Percentiles rank a stretch among this genome's conserved stretches.
Evolutionary conservation across 225 moss, liverwort and hornwort genomes (phyloP).

Genomic region (Antitrichia curtipendula): DNA sequence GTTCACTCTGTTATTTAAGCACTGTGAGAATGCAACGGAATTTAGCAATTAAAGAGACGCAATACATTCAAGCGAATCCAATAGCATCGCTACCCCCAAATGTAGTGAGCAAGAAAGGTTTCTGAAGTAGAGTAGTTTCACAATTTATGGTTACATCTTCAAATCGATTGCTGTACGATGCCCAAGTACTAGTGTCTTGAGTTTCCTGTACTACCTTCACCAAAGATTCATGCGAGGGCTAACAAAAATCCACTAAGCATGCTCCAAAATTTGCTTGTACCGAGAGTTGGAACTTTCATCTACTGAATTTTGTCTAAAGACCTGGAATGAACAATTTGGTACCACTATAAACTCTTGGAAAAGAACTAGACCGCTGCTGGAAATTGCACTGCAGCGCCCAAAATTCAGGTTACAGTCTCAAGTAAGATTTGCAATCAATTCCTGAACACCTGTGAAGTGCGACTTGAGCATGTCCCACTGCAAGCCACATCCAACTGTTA

Average conservation of each 20-base stretch:
- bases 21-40: background rate
- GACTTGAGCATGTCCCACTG: conserved; percentile 27
- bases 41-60: background rate
- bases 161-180: background rate
- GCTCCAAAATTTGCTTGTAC: background rate
- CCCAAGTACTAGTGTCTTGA: background rate
- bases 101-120: background rate
- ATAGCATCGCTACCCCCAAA: background rate
- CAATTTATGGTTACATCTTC: background rate
- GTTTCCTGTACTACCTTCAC: background rate
- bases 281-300: background rate
- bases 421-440: conserved; percentile 2
- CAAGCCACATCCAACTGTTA: conserved; percentile 3
- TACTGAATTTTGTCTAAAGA: background rate
- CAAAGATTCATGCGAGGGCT: background rate
- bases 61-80: background rate
- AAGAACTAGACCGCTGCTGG: background rate
- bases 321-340: background rate
- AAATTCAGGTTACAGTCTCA: background rate
- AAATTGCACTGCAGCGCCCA: background rate
- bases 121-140: background rate
- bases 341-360: background rate
- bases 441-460: conserved; percentile 12
- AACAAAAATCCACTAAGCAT: background rate
- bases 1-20: background rate